Percentiles rank a stretch among this genome's conserved stretches.
These are phyloP conservation scores for Brettanomyces custersianus DNA, from an alignment of 805 yeast genomes.

Conservation along the genomic window DNA sequence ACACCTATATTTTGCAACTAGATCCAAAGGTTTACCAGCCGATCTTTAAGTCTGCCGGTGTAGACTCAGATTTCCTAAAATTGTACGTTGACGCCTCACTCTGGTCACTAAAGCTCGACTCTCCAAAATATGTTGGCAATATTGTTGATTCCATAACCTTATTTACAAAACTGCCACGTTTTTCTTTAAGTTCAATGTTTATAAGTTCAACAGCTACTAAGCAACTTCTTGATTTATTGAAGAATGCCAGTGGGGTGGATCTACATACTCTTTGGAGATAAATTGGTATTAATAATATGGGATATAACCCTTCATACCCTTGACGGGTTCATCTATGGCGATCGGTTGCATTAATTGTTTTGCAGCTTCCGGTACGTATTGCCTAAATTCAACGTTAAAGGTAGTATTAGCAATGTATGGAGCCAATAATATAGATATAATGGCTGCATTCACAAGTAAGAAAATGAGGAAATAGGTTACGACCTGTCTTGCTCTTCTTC, in stretches of 20 bases:
- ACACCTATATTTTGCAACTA: slow-evolving; percentile 28
- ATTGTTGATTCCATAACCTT: slow-evolving; percentile 18
- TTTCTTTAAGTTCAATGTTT: slow-evolving; percentile 27
- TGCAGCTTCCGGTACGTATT: slow-evolving; percentile 31
- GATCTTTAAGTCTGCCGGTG: slow-evolving; percentile 33
- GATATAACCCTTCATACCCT: slow-evolving; percentile 29
- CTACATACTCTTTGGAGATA: slow-evolving; percentile 7
- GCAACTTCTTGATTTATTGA: slow-evolving; percentile 1
- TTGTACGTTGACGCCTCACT: slow-evolving; percentile 36
- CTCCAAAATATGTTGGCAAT: slow-evolving; percentile 10
- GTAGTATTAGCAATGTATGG: slow-evolving; percentile 31
- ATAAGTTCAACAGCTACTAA: slow-evolving; percentile 14
- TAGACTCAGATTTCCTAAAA: slow-evolving; percentile 41
- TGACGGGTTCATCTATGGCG: slow-evolving; percentile 18
- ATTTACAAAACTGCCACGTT: slow-evolving; percentile 29
- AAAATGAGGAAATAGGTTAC: slow-evolving; percentile 29
- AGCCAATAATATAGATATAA: slow-evolving; percentile 27
- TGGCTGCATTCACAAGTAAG: slow-evolving; percentile 19
- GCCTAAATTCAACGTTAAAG: slow-evolving; percentile 30
- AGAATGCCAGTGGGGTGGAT: slow-evolving; percentile 1
- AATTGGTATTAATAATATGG: neutral
- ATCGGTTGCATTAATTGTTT: slow-evolving; percentile 35
- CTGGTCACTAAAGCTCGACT: slow-evolving; percentile 10
- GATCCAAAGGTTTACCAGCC: slow-evolving; percentile 17
- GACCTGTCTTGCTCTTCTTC: slow-evolving; percentile 28